phyloP scores from a whole-genome alignment of 305 asterid genomes.

The Ajuga reptans region DNA sequence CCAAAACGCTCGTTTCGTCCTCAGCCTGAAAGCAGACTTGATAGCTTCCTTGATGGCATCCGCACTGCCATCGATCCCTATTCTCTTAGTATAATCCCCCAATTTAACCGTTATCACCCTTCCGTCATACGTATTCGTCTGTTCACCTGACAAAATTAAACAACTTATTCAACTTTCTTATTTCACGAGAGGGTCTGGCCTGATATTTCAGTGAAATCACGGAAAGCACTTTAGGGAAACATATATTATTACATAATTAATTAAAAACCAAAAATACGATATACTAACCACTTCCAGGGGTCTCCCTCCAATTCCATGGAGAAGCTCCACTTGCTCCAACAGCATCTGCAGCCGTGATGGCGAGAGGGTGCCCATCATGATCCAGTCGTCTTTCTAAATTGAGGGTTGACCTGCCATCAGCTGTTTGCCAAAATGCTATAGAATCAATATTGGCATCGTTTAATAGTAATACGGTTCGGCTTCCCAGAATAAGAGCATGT shows the following conservation, averaged over 20 bases:
- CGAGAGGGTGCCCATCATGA: conserved; percentile 82
- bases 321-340: conserved; percentile 71
- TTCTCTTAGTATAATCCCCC: conserved; percentile 66
- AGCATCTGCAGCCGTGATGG: conserved; percentile 72
- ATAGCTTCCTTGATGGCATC: conserved; percentile 80
- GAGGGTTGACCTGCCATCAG: conserved; percentile 58
- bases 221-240: neutral
- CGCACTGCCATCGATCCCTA: conserved; percentile 73
- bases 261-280: neutral
- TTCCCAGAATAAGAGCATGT: neutral
- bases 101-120: conserved; percentile 72
- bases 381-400: conserved; percentile 67
- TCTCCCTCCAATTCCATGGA: conserved; percentile 89
- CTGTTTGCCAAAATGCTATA: conserved; percentile 32
- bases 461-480: neutral
- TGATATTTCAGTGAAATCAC: neutral
- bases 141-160: conserved; percentile 43
- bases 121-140: conserved; percentile 53
- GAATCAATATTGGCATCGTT: neutral
- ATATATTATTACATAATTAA: neutral
- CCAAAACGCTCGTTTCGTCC: conserved; percentile 89
- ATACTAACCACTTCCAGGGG: conserved; percentile 67
- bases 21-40: conserved; percentile 65
- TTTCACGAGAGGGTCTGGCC: neutral
- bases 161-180: neutral